Base-by-base conservation (phyloP, 2,329 filamentous ascomycete genomes). In the Orbilia ellipsospora region DNA sequence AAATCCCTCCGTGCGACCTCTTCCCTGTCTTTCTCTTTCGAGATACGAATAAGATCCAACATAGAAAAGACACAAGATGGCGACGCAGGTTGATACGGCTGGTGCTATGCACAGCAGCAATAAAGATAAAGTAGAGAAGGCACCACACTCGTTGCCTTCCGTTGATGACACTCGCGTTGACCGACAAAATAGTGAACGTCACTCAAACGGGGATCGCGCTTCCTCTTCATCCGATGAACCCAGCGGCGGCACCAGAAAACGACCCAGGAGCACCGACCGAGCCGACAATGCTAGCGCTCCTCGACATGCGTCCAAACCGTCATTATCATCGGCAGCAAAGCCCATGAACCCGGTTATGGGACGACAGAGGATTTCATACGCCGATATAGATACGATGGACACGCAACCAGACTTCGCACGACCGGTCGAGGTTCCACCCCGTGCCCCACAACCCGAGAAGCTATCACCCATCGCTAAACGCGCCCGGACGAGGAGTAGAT, bases 131-230 rank as follows among this genome's bases (percentile, higher is more conserved):
- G 79, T 78, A 80, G 79, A 80, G 79, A 80, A 80, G 79, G 79
- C 79, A 80, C 78, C 79, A 80, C 79, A 78, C 78, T 80, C 79
- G 79, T 79, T 80, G 79, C 79, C 79, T 80, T 80, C 79, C 78
- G 77, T 79, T 77, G 77, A 79, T 80, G 79, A 78, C 77, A 78
- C 79, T 75, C 78, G 79, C 78, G 79, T 80, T 80, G 79, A 80
- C 79, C 79, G 79, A 78, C 78, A 77, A 78, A 79, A 78, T 78
- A 80, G 78, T 79, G 73, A 78, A 64, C 73, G 52, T 57, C 59
- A 59, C 61, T 12, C 45, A 50, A 66, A 65, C 62, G 62, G 57
- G n/a, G 40, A 68, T 31, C 57, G 63, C 23, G 36, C 40, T 50
- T 52, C 51, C 18, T 36, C 31, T 7, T 36, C 31, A 36, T 69